phyloP scores from a whole-genome alignment of 495 filamentous ascomycete species.

The Rhypophila decipiens region DNA sequence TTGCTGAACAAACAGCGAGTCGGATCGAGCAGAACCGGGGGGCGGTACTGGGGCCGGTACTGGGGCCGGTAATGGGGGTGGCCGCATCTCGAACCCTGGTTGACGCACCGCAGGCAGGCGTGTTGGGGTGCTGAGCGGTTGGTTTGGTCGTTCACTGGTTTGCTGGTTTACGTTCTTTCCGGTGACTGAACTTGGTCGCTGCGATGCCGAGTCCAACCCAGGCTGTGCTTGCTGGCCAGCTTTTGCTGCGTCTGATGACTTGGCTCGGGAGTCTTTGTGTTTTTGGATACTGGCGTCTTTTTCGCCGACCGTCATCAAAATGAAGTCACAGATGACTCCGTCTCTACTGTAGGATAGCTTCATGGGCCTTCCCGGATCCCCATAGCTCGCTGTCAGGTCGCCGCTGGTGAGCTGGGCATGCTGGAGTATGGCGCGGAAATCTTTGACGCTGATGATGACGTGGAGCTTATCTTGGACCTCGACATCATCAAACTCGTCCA shows the following conservation, averaged over 20 bases:
- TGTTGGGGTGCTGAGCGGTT: slow-evolving; percentile 12
- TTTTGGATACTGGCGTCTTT: slow-evolving; percentile 38
- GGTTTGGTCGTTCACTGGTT: not conserved
- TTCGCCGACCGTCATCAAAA: slow-evolving; percentile 91
- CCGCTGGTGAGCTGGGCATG: slow-evolving; percentile 75
- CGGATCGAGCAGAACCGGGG: slow-evolving; percentile 56
- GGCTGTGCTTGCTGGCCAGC: not conserved
- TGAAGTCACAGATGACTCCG: slow-evolving; percentile 79
- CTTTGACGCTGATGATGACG: slow-evolving; percentile 85
- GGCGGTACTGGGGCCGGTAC: slow-evolving; percentile 57
- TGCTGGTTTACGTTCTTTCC: slow-evolving; percentile 10
- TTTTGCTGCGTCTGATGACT: slow-evolving; percentile 16
- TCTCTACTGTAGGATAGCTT: slow-evolving; percentile 70
- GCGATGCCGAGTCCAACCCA: slow-evolving; percentile 31
- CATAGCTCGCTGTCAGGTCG: slow-evolving; percentile 70
- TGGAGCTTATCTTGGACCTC: slow-evolving; percentile 68
- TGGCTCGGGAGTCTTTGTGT: slow-evolving; percentile 31
- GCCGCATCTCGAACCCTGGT: slow-evolving; percentile 29
- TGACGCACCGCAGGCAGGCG: slow-evolving; percentile 9
- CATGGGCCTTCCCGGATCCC: slow-evolving; percentile 71
- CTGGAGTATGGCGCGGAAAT: slow-evolving; percentile 82
- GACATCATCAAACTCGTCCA: slow-evolving; percentile 80
- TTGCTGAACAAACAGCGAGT: slow-evolving; percentile 71
- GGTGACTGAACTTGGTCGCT: slow-evolving; percentile 27
- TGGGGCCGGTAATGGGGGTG: slow-evolving; percentile 40